These are phyloP conservation scores for Antrodiella citrinella DNA, from an alignment of 768 basidiomycete species.

Conservation along the genomic window DNA sequence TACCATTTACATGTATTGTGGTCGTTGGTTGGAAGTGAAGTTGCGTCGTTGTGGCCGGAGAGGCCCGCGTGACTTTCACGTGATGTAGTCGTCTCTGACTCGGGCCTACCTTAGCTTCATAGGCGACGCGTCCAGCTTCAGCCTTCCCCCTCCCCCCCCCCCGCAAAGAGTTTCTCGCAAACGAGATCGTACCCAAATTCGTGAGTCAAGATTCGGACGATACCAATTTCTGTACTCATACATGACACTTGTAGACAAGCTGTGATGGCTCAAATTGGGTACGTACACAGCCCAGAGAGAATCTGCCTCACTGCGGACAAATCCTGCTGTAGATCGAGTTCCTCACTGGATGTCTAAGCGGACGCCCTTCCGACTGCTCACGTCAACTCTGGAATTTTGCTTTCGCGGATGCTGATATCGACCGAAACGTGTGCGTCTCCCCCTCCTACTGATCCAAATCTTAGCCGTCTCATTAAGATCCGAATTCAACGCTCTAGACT, in stretches of 20 bases:
- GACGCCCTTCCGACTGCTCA: constrained; percentile 33
- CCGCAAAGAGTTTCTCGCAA: constrained; percentile 27
- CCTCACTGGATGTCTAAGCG: constrained; percentile 42
- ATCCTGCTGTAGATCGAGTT: constrained; percentile 37
- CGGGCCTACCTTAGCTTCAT: no score
- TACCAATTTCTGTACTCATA: not conserved
- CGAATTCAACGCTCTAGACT: constrained; percentile 28
- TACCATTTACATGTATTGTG: no score
- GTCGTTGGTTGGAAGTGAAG: no score
- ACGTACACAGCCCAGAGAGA: not conserved
- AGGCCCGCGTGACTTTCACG: no score
- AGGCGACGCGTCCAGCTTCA: constrained; percentile 34
- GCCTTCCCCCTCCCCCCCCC: constrained; percentile 27
- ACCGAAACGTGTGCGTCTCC: constrained; percentile 8
- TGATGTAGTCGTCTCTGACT: no score
- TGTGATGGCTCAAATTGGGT: constrained; percentile 51
- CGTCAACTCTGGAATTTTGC: constrained; percentile 50
- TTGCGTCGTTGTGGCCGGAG: no score
- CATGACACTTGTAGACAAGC: constrained; percentile 31
- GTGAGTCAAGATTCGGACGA: constrained; percentile 18
- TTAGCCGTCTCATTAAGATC: not conserved
- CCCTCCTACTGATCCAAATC: not conserved
- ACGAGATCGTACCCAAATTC: constrained; percentile 39
- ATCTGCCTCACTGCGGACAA: not conserved
- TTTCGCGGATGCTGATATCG: constrained; percentile 34